Conservation (phyloP, 768 basidiomycete genomes). For the Suillus subluteus region DNA sequence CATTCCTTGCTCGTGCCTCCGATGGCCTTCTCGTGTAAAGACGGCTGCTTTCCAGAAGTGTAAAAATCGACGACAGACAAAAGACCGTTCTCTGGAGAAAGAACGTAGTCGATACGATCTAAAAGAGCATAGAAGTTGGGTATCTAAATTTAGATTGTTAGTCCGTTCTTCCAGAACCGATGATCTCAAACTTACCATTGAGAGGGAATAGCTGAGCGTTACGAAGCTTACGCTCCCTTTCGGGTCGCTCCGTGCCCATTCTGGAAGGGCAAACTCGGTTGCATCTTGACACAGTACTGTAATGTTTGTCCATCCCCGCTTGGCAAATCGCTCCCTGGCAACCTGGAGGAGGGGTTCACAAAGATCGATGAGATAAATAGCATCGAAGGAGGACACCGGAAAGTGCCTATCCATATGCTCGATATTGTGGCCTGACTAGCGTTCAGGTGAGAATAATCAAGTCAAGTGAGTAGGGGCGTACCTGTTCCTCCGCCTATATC, state of each 20-base stretch:
- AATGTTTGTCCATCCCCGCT: constrained; percentile 74
- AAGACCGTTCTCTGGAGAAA: constrained; percentile 61
- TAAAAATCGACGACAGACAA: constrained; percentile 79
- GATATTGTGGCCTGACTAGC: constrained; percentile 58
- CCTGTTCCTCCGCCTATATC: constrained; percentile 81
- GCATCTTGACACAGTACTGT: constrained; percentile 76
- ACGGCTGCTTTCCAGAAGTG: constrained; percentile 57
- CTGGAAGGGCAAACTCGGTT: constrained; percentile 64
- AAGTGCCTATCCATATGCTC: constrained; percentile 71
- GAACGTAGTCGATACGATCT: constrained; percentile 67
- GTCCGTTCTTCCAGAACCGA: background rate
- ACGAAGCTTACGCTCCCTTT: constrained; percentile 59
- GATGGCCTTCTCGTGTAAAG: constrained; percentile 62
- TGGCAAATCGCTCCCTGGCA: constrained; percentile 66
- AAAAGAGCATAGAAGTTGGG: constrained; percentile 67
- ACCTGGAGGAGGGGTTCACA: constrained; percentile 74
- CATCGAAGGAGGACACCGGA: constrained; percentile 62
- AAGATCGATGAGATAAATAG: constrained; percentile 72
- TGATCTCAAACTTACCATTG: constrained; percentile 45
- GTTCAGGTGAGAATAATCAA: background rate
- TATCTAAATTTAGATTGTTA: constrained; percentile 40
- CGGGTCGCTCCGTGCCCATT: constrained; percentile 52
- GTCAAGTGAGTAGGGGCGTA: constrained; percentile 20
- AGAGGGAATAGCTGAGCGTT: constrained; percentile 60
- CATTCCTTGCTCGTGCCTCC: constrained; percentile 63